Evolutionary conservation across 2,329 filamentous ascomycete species (phyloP).

Genomic region (Phialemoniopsis sp.): DNA sequence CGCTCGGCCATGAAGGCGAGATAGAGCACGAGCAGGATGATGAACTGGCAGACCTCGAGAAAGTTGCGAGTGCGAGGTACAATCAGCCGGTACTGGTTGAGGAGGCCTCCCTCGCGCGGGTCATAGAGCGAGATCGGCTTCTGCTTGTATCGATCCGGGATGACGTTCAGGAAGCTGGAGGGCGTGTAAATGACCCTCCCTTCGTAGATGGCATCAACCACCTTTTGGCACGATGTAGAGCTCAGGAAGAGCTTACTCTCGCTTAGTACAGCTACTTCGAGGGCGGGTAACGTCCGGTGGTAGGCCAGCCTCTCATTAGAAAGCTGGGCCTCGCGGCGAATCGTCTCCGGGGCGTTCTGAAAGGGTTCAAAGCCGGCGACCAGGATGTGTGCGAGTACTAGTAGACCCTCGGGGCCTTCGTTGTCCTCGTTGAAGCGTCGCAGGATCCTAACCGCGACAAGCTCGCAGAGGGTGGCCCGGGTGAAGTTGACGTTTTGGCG

Average conservation of each 20-base stretch:
- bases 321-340: constrained; percentile 53
- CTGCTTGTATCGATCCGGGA: constrained; percentile 70
- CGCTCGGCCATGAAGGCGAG: constrained; percentile 60
- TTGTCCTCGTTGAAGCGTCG: constrained; percentile 77
- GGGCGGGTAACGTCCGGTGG: constrained; percentile 63
- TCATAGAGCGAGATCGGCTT: constrained; percentile 68
- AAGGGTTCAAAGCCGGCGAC: constrained; percentile 84
- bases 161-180: constrained; percentile 65
- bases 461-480: constrained; percentile 73
- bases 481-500: constrained; percentile 79
- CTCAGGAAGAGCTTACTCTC: constrained; percentile 66
- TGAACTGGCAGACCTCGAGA: constrained; percentile 62
- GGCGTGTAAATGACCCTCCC: constrained; percentile 69
- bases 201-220: constrained; percentile 66
- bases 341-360: constrained; percentile 70
- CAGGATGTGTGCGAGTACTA: constrained; percentile 73
- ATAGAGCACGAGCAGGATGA: constrained; percentile 60
- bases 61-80: constrained; percentile 65
- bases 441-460: constrained; percentile 74
- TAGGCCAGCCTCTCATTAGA: constrained; percentile 39
- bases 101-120: constrained; percentile 57
- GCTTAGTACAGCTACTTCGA: constrained; percentile 69
- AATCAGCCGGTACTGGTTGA: constrained; percentile 70
- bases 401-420: constrained; percentile 63
- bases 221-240: constrained; percentile 63